Evolutionary conservation across 805 yeast genomes (phyloP), one percentile per base, ranked within the genome.

Genomic region (Yamadazyma akitaensis): DNA sequence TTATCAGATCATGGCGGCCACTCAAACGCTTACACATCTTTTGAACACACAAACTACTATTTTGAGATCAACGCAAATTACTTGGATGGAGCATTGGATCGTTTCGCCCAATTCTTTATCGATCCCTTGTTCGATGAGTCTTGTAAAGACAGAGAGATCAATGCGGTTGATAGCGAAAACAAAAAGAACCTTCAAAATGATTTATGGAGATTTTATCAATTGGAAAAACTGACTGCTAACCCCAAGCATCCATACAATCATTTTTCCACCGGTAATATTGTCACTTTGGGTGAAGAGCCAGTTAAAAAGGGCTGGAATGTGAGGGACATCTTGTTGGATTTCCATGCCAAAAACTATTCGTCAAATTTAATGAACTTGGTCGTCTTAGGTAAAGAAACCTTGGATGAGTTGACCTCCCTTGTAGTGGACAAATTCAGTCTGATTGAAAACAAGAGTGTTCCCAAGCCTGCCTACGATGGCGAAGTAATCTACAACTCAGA

Each of bases 101-200:
- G 98, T 56, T 92, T 92, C 64, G 79, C 96, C 4, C 98, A 92
- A 63, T 92, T 92, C 62, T 92, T 92, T 71, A 85, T 91, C 31
- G 64, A 80, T 25, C 99, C 99, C 1, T 70, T 92, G 55, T 92
- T 92, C 59, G 71, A 75, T 52, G 70, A 55, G 54, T 73, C 81
- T 51, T 84, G 97, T 60, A 88, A 89, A 60, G 96, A 90, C 60
- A 77, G 97, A 46, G 99, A 92, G 65, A 86, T 92, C 57, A 80
- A 82, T 52, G 98, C 98, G 1, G 98, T 92, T 9, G 97, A 92
- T 65, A 86, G 96, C 33, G 99, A 92, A 68, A 89, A 92, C 70
- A 92, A 90, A 63, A 92, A 94, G 69, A 92, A 92, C 62, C 71
- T 94, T 43, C 98, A 92, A 64, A 85, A 77, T 61, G 99, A 92